Evolutionary conservation across 192 early-diverging fungal species (phyloP).

Genomic region (Linnemannia schmuckeri): DNA sequence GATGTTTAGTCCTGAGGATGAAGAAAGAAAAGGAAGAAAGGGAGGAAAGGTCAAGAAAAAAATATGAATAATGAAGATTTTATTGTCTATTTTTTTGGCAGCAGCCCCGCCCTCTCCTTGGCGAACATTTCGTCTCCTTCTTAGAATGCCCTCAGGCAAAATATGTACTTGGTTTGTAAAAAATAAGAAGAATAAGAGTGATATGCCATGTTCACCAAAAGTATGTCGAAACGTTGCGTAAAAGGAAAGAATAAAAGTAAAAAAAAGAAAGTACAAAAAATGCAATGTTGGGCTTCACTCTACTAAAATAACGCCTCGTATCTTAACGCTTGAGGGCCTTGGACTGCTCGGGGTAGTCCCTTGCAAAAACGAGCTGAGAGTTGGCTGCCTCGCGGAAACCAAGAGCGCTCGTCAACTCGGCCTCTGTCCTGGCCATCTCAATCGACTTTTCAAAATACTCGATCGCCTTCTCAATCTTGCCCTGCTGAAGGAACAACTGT

Average conservation of each 20-base stretch:
- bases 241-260: background rate
- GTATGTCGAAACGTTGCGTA: background rate
- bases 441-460: slow-evolving; percentile 85
- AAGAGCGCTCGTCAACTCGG: slow-evolving; percentile 86
- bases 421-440: slow-evolving; percentile 87
- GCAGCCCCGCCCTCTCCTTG: background rate
- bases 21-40: background rate
- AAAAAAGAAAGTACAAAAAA: background rate
- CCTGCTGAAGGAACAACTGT: slow-evolving; percentile 88
- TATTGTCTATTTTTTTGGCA: background rate
- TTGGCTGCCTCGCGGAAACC: slow-evolving; percentile 56
- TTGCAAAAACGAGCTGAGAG: slow-evolving; percentile 52
- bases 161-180: background rate
- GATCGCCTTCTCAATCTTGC: slow-evolving; percentile 88
- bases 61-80: background rate
- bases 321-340: slow-evolving; percentile 53
- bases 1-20: background rate
- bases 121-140: background rate
- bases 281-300: background rate
- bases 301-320: background rate
- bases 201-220: background rate
- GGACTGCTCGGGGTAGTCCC: slow-evolving; percentile 53
- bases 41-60: background rate
- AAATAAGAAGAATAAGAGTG: background rate
- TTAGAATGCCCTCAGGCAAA: background rate